Evolutionary conservation across 345 rosid genomes (phyloP).

Genomic region (Acer yangbiense): DNA sequence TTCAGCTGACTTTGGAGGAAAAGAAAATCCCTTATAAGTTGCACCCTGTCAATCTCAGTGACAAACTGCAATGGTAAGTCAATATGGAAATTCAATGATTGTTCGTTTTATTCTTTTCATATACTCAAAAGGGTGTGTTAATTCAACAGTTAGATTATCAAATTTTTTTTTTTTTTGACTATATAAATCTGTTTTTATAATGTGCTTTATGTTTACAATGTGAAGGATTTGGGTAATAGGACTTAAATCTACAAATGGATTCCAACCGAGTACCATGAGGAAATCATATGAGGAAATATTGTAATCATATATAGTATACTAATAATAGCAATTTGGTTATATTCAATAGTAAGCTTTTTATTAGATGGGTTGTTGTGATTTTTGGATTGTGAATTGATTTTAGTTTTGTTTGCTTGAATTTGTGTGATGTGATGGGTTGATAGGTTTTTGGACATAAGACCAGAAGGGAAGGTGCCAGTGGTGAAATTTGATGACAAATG

Average conservation of each 20-base stretch:
- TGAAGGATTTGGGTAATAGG: too few species aligned
- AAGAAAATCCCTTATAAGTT: conserved; percentile 67
- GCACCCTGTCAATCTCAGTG: conserved; percentile 54
- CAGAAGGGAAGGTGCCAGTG: conserved; percentile 84
- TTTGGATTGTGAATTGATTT: too few species aligned
- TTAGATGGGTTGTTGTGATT: conserved; percentile 21
- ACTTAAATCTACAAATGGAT: too few species aligned
- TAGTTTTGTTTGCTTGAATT: too few species aligned
- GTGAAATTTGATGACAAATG: conserved; percentile 74
- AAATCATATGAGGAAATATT: too few species aligned
- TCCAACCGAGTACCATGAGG: too few species aligned
- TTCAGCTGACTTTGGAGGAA: conserved; percentile 82
- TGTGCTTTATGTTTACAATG: too few species aligned
- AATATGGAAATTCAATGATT: background rate
- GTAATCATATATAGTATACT: too few species aligned
- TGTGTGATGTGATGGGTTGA: background rate
- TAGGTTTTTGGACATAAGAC: conserved; percentile 81
- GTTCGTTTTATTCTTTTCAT: background rate
- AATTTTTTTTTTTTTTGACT: too few species aligned
- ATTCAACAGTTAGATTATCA: background rate
- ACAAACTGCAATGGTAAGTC: conserved; percentile 78
- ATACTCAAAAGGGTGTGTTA: background rate
- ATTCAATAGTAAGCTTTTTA: background rate
- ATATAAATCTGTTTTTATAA: too few species aligned
- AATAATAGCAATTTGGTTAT: too few species aligned